Evolutionary conservation across 2,329 filamentous ascomycete species (phyloP).

Genomic region (Talaromyces sp.): DNA sequence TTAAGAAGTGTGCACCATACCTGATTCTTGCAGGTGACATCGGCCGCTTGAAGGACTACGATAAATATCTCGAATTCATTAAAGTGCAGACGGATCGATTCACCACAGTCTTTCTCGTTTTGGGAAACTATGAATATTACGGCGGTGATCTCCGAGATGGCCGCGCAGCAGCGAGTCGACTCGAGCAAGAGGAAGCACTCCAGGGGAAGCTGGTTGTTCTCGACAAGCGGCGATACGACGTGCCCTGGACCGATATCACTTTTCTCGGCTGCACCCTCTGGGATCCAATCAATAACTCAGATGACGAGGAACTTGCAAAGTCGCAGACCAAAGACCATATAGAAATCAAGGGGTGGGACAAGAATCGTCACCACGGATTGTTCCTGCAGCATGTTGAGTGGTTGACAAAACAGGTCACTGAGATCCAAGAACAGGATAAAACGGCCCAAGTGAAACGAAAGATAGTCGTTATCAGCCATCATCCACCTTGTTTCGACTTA

Average conservation of each 20-base stretch:
- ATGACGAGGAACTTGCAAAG: background rate
- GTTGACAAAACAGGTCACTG: too few relatives aligned
- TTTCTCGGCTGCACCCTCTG: background rate
- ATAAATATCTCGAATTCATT: slow-evolving; percentile 21
- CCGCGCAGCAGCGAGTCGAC: background rate
- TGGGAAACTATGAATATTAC: background rate
- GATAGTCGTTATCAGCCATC: too few relatives aligned
- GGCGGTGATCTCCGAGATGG: background rate
- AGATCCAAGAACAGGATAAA: too few relatives aligned
- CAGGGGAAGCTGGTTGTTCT: background rate
- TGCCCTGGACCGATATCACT: background rate
- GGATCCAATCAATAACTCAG: background rate
- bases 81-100: background rate
- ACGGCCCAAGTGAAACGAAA: background rate
- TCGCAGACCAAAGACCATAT: too few relatives aligned
- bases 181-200: background rate
- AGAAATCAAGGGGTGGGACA: too few relatives aligned
- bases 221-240: background rate
- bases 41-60: slow-evolving; percentile 18
- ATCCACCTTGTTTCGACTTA: too few relatives aligned
- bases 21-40: slow-evolving; percentile 7
- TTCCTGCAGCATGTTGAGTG: too few relatives aligned
- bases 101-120: too few relatives aligned
- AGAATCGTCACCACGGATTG: too few relatives aligned
- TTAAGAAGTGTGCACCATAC: slow-evolving; percentile 12